These are phyloP conservation scores for Xanthoparmelia taractica DNA, from an alignment of 495 filamentous ascomycete genomes.

Conservation along the genomic window DNA sequence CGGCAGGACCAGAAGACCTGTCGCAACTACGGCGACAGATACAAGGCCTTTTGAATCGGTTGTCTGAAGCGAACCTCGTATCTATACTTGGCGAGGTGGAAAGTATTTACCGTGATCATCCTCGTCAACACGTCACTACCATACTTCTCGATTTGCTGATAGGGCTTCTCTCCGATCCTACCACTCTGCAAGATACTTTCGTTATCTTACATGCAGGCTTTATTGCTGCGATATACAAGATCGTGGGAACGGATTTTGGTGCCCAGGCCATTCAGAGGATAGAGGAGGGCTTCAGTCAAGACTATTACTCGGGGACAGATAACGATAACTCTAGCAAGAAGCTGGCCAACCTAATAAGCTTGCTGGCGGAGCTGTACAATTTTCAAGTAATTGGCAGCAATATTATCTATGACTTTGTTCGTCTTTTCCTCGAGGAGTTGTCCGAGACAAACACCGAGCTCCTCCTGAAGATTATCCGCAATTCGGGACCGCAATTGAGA, in stretches of 20 bases:
- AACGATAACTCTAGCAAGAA: slow-evolving; percentile 52
- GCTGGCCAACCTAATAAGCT: slow-evolving; percentile 67
- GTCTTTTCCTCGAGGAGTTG: slow-evolving; percentile 62
- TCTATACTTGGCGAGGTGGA: slow-evolving; percentile 74
- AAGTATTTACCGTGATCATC: slow-evolving; percentile 69
- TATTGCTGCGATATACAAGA: slow-evolving; percentile 76
- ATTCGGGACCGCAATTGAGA: slow-evolving; percentile 72
- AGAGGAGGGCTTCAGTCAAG: slow-evolving; percentile 57
- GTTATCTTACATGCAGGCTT: slow-evolving; percentile 88
- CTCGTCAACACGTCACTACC: slow-evolving; percentile 76
- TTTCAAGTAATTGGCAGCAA: slow-evolving; percentile 79
- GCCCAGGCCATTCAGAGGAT: slow-evolving; percentile 72
- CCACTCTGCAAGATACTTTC: slow-evolving; percentile 73
- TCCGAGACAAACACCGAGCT: slow-evolving; percentile 90
- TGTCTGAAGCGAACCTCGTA: slow-evolving; percentile 82
- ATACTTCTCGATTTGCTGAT: slow-evolving; percentile 67
- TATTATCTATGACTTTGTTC: slow-evolving; percentile 84
- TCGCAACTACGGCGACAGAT: slow-evolving; percentile 66
- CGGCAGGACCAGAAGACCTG: slow-evolving; percentile 59
- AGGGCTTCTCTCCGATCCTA: slow-evolving; percentile 64
- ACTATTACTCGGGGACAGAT: slow-evolving; percentile 40
- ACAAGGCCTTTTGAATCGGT: slow-evolving; percentile 82
- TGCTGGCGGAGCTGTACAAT: slow-evolving; percentile 82
- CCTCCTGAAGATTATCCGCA: slow-evolving; percentile 73
- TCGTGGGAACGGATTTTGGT: slow-evolving; percentile 79